Evolutionary conservation across 768 basidiomycete genomes (phyloP), one percentile per base, ranked within the genome.

Genomic region (Tylopilus balloui): DNA sequence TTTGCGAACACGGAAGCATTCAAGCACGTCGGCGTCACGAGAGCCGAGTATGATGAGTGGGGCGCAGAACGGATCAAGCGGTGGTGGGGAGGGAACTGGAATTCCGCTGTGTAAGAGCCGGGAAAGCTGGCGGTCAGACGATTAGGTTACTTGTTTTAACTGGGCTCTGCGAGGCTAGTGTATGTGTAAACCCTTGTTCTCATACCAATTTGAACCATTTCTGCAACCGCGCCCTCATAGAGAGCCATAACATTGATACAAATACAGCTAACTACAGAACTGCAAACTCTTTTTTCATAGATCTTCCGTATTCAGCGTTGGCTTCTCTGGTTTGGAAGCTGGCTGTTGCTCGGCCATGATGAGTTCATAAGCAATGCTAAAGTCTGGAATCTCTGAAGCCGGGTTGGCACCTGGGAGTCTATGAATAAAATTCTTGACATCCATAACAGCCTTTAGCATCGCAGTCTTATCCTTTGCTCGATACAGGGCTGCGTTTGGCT

Each of bases 81-180:
- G 62, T 96, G 96, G 87, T 90, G 86, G 80, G 92, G 92, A 64
- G 85, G 93, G 7, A 97, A 98, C 64, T 89, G 86, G 84, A 88
- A 89, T 60, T 57, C 45, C 0, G 20, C 53, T 1, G 43, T 51
- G 44, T 66, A 12, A 39, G 28, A 19, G 15, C 8, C 8, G 13
- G 4, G 13, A 15, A 27, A 27, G 9, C 4, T 6, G 27, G 4
- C 11, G 27, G 27, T 27, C 27, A 9, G 27, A 2, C 11, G 27
- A 27, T 27, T 27, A 10, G 27, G 27, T 9, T 27, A 9, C 27
- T 27, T 6, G 27, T 6, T 27, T 27, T 9, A 10, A 27, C 27
- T 27, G 27, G 27, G 5, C 2, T 27, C 8, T 10, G 4, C 11
- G 32, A 15, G n/a, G 32, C 15, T 15, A 15, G 31, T 13, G 14